phyloP scores from a whole-genome alignment of 1,139 yeast species.

The Sugiyamaella japonica region DNA sequence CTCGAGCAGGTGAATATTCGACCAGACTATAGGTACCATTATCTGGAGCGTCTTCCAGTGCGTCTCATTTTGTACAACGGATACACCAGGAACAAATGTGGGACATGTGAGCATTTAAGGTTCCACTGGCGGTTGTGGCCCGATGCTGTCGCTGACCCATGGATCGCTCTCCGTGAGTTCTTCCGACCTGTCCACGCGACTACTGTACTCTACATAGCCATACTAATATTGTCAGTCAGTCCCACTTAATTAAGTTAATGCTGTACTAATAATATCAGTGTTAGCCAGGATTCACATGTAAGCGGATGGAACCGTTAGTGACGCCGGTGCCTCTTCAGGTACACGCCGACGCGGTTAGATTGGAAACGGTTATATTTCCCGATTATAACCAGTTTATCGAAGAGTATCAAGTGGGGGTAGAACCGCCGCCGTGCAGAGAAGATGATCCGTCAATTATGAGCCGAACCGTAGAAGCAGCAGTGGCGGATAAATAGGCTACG shows the following conservation, averaged over 20 bases:
- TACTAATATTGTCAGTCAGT: not conserved
- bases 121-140: too few species aligned
- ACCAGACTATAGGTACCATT: not conserved
- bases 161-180: too few species aligned
- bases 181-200: not conserved
- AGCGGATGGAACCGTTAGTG: not conserved
- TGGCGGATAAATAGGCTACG: too few species aligned
- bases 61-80: not conserved
- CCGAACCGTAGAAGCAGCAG: too few species aligned
- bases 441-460: too few species aligned
- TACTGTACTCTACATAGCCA: not conserved
- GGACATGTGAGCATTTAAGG: not conserved
- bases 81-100: not conserved
- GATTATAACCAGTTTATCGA: not conserved
- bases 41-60: too few species aligned
- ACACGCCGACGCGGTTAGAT: not conserved
- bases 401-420: not conserved
- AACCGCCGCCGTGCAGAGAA: too few species aligned
- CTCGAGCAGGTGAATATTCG: slow-evolving; percentile 8
- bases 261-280: not conserved
- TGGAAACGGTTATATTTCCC: not conserved
- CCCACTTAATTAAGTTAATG: not conserved
- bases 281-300: not conserved
- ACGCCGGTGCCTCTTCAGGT: not conserved
- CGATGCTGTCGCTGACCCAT: too few species aligned